Base-by-base conservation (phyloP, 1,284 basidiomycete species). In the Inonotus obliquus region DNA sequence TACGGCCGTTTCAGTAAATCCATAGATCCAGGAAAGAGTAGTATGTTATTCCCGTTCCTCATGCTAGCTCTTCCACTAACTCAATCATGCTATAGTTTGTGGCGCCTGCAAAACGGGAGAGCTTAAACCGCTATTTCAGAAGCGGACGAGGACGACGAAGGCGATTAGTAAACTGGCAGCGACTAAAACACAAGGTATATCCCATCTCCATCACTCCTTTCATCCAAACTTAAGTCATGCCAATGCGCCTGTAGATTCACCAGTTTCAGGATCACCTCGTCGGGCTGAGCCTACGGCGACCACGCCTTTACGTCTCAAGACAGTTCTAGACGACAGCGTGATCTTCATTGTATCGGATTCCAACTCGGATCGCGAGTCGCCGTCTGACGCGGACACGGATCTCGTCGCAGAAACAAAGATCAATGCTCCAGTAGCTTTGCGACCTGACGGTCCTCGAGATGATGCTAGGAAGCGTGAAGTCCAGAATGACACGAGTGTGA, bases 1-100 rank as follows among this genome's bases (percentile, higher is more conserved):
- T 92, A 91, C 69, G 89, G 89, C 13, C 81, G 91, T 37, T 86
- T 88, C 68, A 87, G 82, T 65, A 91, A 89, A 64, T 91, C 89
- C 13, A 92, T 93, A 66, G 77, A 82, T 19, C 79, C 86, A 7
- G 77, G 82, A n/a, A 81, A 82, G 72, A 84, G 84, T 65, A 77
- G 88, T 84, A 69, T 64, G 84, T 77, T 35, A 27, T 37, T 32
- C 17, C 29, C 39, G 25, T 32, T 25, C 49, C 44, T 6, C 27
- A 25, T 35, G 59, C 17, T 29, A 79, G 77, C 75, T 1, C 79
- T 77, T 56, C 74, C 71, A 29, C 17, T 57, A 39, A 59, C 27
- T 25, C 9, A 23, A 19, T 47, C 54, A 56, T 19, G 0, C 35
- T 25, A 54, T 51, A 81, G 81, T 77, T 19, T 82, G 81, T 63